Conservation (phyloP, 371 early-diverging fungal genomes). For the Lichtheimia hyalospora region DNA sequence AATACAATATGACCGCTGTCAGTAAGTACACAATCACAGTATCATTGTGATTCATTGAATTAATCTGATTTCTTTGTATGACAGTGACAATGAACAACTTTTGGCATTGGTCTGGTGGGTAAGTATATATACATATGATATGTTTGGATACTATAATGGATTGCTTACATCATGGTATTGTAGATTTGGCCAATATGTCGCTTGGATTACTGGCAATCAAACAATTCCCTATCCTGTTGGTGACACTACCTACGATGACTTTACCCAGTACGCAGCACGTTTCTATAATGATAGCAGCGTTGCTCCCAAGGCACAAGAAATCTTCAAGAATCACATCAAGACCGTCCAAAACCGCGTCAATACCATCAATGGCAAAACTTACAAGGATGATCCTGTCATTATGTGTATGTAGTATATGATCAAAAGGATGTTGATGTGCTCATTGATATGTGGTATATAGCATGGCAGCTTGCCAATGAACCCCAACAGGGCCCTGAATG, state of each 20-base stretch:
- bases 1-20: constrained; percentile 52
- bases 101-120: constrained; percentile 69
- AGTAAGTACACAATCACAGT: constrained; percentile 19
- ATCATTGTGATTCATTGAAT: not conserved
- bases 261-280: constrained; percentile 21
- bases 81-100: constrained; percentile 55
- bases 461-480: constrained; percentile 52
- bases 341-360: constrained; percentile 33
- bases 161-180: constrained; percentile 3
- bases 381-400: constrained; percentile 38
- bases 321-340: constrained; percentile 39
- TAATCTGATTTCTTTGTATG: not conserved
- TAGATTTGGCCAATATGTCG: constrained; percentile 54
- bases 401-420: constrained; percentile 43
- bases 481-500: constrained; percentile 35
- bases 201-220: constrained; percentile 43
- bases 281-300: constrained; percentile 43
- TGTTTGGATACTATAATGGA: not conserved
- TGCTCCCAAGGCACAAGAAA: constrained; percentile 16
- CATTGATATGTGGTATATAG: constrained; percentile 9
- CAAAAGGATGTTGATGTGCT: no score
- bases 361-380: constrained; percentile 36
- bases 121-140: constrained; percentile 4
- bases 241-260: constrained; percentile 19
- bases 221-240: constrained; percentile 49